Percentiles rank a stretch among this genome's conserved stretches.
Evolutionary conservation across 164 flowering plant species (phyloP).

Genomic region (Saururus chinensis): DNA sequence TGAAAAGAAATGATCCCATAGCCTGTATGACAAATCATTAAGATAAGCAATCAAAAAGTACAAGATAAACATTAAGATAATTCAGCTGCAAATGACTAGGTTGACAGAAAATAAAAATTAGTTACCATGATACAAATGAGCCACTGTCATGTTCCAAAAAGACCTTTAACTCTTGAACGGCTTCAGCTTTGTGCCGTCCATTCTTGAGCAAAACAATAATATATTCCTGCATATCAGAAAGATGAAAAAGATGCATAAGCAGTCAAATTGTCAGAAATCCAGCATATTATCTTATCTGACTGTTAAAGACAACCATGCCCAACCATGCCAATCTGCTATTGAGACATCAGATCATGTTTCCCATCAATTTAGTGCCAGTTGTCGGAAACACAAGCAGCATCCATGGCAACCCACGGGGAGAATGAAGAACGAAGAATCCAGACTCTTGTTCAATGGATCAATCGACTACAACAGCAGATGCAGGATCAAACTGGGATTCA

Average conservation of each 20-base stretch:
- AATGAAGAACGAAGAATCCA: too few relatives aligned
- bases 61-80: background rate
- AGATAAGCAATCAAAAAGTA: too few relatives aligned
- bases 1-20: constrained; percentile 84
- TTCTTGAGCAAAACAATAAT: constrained; percentile 84
- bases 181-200: constrained; percentile 81
- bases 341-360: too few relatives aligned
- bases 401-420: too few relatives aligned
- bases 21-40: constrained; percentile 30
- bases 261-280: background rate
- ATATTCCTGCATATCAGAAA: constrained; percentile 58
- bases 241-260: background rate
- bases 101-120: background rate
- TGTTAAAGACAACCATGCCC: too few relatives aligned
- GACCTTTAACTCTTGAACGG: constrained; percentile 76
- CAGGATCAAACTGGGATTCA: too few relatives aligned
- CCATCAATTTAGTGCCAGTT: too few relatives aligned
- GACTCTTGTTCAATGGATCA: too few relatives aligned
- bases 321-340: too few relatives aligned
- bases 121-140: constrained; percentile 78
- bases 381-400: too few relatives aligned
- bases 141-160: constrained; percentile 81
- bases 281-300: background rate
- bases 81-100: background rate
- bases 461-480: too few relatives aligned